These are phyloP conservation scores for Neurospora discreta DNA, from an alignment of 495 filamentous ascomycete species.

Conservation along the genomic window DNA sequence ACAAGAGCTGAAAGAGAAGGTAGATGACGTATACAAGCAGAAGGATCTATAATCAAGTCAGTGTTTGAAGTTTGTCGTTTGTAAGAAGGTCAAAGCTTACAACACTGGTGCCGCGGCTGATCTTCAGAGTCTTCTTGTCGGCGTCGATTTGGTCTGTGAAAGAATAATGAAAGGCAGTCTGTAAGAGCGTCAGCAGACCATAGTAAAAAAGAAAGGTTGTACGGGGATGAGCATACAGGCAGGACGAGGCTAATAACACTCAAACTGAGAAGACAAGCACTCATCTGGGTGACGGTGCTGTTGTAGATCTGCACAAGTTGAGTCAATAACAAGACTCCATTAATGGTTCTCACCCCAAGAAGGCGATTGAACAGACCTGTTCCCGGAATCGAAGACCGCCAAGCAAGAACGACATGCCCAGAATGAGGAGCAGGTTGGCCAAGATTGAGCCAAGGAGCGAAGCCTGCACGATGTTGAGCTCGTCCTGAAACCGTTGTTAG, in stretches of 20 bases:
- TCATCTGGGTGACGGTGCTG: constrained; percentile 90
- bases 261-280: constrained; percentile 79
- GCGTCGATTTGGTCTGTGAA: constrained; percentile 53
- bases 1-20: constrained; percentile 83
- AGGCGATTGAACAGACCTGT: constrained; percentile 42
- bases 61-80: background rate
- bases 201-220: background rate
- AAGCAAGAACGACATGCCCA: constrained; percentile 82
- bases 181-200: background rate
- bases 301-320: constrained; percentile 66
- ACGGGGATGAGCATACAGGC: constrained; percentile 37
- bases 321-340: background rate
- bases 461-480: constrained; percentile 84
- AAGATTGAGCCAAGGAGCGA: constrained; percentile 81
- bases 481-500: constrained; percentile 42
- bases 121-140: constrained; percentile 59
- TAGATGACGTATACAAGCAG: constrained; percentile 78
- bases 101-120: constrained; percentile 86
- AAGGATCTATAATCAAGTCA: constrained; percentile 42
- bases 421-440: constrained; percentile 74
- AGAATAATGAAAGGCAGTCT: constrained; percentile 87
- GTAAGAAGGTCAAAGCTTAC: constrained; percentile 31
- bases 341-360: background rate
- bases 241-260: constrained; percentile 78
- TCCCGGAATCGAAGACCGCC: constrained; percentile 82